A percentile compares a stretch with the other conserved stretches of the same genome.
phyloP scores from a whole-genome alignment of 441 rosid genomes.

The Brassica balearica region DNA sequence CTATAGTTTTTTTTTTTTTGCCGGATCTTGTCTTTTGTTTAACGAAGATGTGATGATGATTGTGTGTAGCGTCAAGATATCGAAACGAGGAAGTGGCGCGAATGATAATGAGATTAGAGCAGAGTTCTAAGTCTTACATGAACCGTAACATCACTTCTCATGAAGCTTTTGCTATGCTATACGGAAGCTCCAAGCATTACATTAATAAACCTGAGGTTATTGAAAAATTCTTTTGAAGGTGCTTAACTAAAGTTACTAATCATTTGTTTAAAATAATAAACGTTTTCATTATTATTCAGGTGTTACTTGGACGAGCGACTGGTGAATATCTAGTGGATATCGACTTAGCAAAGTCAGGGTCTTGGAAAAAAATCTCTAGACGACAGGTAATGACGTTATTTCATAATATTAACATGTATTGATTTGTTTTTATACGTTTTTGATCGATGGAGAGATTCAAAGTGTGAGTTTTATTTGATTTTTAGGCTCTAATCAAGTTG shows the following conservation, averaged over 20 bases:
- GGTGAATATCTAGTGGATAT: slow-evolving; percentile 40
- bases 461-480: slow-evolving; percentile 1
- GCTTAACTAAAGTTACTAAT: neutral
- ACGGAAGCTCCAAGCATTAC: slow-evolving; percentile 70
- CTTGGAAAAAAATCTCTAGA: slow-evolving; percentile 23
- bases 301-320: slow-evolving; percentile 38
- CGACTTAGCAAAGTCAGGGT: slow-evolving; percentile 37
- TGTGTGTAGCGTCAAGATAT: slow-evolving; percentile 26
- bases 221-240: neutral
- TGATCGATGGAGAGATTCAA: neutral
- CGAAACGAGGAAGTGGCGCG: slow-evolving; percentile 9
- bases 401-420: neutral
- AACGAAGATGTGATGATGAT: neutral
- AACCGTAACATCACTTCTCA: slow-evolving; percentile 56
- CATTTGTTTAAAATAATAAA: neutral
- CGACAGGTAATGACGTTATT: slow-evolving; percentile 26
- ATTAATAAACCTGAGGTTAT: slow-evolving; percentile 80
- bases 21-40: neutral
- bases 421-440: neutral
- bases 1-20: neutral
- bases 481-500: slow-evolving; percentile 35
- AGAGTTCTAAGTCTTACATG: slow-evolving; percentile 60
- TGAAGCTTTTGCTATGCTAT: slow-evolving; percentile 75
- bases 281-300: slow-evolving; percentile 16
- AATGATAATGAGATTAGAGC: slow-evolving; percentile 62